Evolutionary conservation across 495 filamentous ascomycete genomes (phyloP).

Genomic region (Letharia columbiana): DNA sequence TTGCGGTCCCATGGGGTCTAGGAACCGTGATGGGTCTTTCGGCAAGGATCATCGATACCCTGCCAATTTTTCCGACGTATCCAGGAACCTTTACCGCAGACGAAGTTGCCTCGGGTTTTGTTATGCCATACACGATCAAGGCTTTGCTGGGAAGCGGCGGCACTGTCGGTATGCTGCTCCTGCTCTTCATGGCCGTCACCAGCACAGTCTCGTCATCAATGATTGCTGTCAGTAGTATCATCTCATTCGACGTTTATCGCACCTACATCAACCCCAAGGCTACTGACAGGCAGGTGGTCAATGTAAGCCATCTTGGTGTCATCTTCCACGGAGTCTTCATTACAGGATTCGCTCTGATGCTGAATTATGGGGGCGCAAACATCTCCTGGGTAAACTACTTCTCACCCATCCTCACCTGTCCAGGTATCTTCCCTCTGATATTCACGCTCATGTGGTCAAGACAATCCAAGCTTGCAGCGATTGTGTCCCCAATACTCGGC

Average conservation of each 20-base stretch:
- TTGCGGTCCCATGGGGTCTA: neutral
- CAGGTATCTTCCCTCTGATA: conserved; percentile 40
- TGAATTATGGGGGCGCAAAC: conserved; percentile 36
- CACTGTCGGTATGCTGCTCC: conserved; percentile 38
- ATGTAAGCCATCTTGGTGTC: conserved; percentile 39
- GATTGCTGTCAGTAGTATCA: conserved; percentile 44
- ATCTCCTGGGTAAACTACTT: conserved; percentile 37
- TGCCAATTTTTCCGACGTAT: neutral
- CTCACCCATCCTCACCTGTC: conserved; percentile 38
- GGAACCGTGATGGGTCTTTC: neutral
- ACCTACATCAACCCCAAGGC: conserved; percentile 43
- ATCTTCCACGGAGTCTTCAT: conserved; percentile 41
- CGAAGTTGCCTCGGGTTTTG: neutral
- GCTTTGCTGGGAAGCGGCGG: conserved; percentile 41
- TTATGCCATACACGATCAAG: conserved; percentile 17
- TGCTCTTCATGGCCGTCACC: conserved; percentile 48
- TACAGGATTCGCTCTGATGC: conserved; percentile 36
- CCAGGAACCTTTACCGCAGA: neutral
- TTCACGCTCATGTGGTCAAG: conserved; percentile 40
- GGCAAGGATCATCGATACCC: neutral
- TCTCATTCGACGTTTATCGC: conserved; percentile 49
- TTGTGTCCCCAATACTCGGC: neutral
- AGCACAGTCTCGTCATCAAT: conserved; percentile 40
- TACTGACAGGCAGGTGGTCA: conserved; percentile 35
- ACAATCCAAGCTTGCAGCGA: neutral